Evolutionary conservation across 805 yeast species (phyloP), one percentile per base, ranked within the genome.

Genomic region (Yamadazyma endophytica): DNA sequence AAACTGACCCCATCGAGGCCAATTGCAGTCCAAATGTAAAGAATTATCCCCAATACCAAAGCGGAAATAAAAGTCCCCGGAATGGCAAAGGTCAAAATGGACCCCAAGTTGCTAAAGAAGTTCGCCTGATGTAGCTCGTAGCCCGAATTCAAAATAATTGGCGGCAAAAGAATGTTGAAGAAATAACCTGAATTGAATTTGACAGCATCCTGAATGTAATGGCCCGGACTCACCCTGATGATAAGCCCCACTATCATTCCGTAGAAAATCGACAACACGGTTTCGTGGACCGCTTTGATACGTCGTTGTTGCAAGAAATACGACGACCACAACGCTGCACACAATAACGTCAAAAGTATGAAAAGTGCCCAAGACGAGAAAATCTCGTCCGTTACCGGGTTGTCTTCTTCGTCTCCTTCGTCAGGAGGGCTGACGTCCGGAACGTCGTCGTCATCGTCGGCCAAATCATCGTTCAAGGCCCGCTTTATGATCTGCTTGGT

Each of bases 301-400:
- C 92, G 73, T 46, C 86, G 75, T 49, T 87, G 96, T 50, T 90
- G 96, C 29, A 92, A 67, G 53, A 84, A 90, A 59, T 90, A 92
- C 18, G 95, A 82, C 3, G 96, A 86, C 97, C 97, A 92, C 31
- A 92, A 64, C 0, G 98, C 96, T 6, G 89, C 74, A 36, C 90
- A 82, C 27, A 92, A 64, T 26, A 92, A 66, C 35, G 83, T 76
- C 29, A 92, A 56, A 41, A 92, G 68, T 37, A 92, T 94, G 58
- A 88, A 89, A 18, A 92, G 63, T 0, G 98, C 97, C 99, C 98
- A 92, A 0, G 97, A 87, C 4, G 95, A 84, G 56, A 88, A 92
- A 47, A 92, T 87, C 57, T 92, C 99, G 48, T 90, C 96, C 3
- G 90, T 79, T 13, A 87, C 82, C 0, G 97, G 96, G 49, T 85